Percentiles rank a stretch among this genome's conserved stretches.
Conservation (phyloP, 106 monocot species). For the Iris macrosiphon region DNA sequence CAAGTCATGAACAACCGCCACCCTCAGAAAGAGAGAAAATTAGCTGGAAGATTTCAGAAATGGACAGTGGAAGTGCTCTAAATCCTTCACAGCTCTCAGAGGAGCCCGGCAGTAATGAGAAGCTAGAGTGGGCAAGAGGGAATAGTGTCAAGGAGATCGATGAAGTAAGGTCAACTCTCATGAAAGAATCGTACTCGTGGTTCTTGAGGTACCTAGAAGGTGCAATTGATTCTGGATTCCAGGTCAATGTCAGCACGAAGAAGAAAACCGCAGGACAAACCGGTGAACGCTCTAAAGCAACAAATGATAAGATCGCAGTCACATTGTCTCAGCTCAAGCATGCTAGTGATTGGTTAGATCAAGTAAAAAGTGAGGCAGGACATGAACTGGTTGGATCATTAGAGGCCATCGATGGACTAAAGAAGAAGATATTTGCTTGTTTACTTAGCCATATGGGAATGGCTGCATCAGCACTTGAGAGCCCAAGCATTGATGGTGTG, state of each 20-base stretch:
- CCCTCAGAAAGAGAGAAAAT: slow-evolving; percentile 19
- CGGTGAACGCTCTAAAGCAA: slow-evolving; percentile 25
- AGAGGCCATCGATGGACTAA: slow-evolving; percentile 51
- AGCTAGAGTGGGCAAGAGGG: slow-evolving; percentile 63
- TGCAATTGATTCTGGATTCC: slow-evolving; percentile 47
- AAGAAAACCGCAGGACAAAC: slow-evolving; percentile 16
- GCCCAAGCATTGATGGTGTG: slow-evolving; percentile 17
- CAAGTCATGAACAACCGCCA: slow-evolving; percentile 2
- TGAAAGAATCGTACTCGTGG: slow-evolving; percentile 69
- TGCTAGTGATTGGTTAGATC: slow-evolving; percentile 71
- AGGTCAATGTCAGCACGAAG: slow-evolving; percentile 21
- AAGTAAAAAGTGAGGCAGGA: slow-evolving; percentile 26
- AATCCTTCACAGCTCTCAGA: slow-evolving; percentile 24
- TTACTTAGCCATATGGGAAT: slow-evolving; percentile 57
- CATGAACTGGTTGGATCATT: slow-evolving; percentile 15
- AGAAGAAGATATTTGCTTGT: slow-evolving; percentile 71
- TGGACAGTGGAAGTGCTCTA: slow-evolving; percentile 9
- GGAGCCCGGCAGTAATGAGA: slow-evolving; percentile 33
- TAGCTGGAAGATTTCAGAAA: slow-evolving; percentile 18
- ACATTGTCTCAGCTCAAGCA: slow-evolving; percentile 80
- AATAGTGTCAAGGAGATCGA: slow-evolving; percentile 62
- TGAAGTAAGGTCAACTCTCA: slow-evolving; percentile 35
- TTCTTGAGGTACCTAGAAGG: slow-evolving; percentile 69
- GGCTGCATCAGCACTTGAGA: slow-evolving; percentile 57
- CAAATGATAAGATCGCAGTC: slow-evolving; percentile 48